These are phyloP conservation scores for Diaporthe longicolla DNA, from an alignment of 2,329 filamentous ascomycete species.

Conservation along the genomic window DNA sequence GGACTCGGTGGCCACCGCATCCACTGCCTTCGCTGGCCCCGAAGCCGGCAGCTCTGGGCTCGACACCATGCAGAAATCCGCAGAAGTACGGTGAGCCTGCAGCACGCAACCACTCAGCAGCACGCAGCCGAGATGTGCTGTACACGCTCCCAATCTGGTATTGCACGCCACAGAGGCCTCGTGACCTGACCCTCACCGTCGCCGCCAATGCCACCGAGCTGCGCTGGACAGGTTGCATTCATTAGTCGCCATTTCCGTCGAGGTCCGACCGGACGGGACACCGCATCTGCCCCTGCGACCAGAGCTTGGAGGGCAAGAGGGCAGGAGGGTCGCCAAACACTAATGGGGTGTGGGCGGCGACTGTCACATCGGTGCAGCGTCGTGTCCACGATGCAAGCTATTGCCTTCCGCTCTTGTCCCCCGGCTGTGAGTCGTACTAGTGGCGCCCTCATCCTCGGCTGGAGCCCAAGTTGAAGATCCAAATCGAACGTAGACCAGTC, in stretches of 20 bases:
- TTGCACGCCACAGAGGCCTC: constrained; percentile 28
- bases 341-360: constrained; percentile 25
- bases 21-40: constrained; percentile 31
- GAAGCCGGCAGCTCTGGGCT: constrained; percentile 32
- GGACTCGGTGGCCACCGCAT: constrained; percentile 20
- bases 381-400: constrained; percentile 14
- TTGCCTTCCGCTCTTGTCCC: constrained; percentile 34
- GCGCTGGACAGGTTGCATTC: constrained; percentile 12
- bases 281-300: constrained; percentile 30
- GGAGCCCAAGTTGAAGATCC: constrained; percentile 10
- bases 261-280: constrained; percentile 20
- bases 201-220: constrained; percentile 16
- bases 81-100: constrained; percentile 42
- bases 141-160: constrained; percentile 22
- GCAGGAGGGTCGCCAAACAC: not conserved
- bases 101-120: constrained; percentile 32
- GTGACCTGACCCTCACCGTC: constrained; percentile 27
- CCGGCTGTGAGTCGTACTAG: constrained; percentile 29
- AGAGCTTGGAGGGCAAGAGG: not conserved
- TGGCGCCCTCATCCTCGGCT: constrained; percentile 7
- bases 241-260: constrained; percentile 10
- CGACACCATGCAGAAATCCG: constrained; percentile 37
- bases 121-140: constrained; percentile 14
- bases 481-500: constrained; percentile 30
- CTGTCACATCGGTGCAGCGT: constrained; percentile 29